These are phyloP conservation scores for Porodaedalea pini DNA, from an alignment of 1,284 basidiomycete genomes.

Conservation along the genomic window DNA sequence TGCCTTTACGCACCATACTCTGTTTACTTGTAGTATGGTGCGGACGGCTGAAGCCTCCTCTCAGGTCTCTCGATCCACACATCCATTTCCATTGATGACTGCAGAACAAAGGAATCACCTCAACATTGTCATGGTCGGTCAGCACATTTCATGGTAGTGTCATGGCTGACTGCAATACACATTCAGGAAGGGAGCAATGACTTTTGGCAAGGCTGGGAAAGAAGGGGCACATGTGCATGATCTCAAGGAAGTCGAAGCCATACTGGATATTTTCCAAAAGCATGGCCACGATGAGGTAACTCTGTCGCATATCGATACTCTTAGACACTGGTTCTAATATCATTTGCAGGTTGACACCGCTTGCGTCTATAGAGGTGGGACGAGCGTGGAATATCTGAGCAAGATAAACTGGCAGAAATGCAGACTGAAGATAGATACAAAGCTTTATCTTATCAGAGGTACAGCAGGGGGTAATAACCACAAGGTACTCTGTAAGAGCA, in stretches of 20 bases:
- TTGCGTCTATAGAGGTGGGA: slow-evolving; percentile 45
- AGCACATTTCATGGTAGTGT: background rate
- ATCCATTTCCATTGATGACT: background rate
- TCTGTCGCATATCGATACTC: background rate
- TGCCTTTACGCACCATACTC: too few species aligned
- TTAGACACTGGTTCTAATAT: background rate
- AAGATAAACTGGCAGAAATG: slow-evolving; percentile 26
- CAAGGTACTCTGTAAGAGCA: too few species aligned
- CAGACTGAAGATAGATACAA: slow-evolving; percentile 27
- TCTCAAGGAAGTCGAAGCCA: slow-evolving; percentile 46
- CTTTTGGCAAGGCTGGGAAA: slow-evolving; percentile 38
- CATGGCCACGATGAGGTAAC: slow-evolving; percentile 53
- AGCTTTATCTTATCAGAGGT: slow-evolving; percentile 27
- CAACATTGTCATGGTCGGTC: slow-evolving; percentile 12
- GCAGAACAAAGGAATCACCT: slow-evolving; percentile 7
- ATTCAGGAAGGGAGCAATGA: slow-evolving; percentile 34
- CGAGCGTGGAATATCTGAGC: slow-evolving; percentile 45
- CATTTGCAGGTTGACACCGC: slow-evolving; percentile 51
- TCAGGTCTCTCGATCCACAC: too few species aligned
- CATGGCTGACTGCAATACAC: background rate
- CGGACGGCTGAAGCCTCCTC: too few species aligned
- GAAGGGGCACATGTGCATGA: slow-evolving; percentile 49
- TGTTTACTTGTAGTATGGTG: too few species aligned
- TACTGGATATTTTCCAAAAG: slow-evolving; percentile 52
- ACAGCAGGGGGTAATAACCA: too few species aligned